Conservation (phyloP, 1,284 basidiomycete genomes). For the Rugosomyces carneus region DNA sequence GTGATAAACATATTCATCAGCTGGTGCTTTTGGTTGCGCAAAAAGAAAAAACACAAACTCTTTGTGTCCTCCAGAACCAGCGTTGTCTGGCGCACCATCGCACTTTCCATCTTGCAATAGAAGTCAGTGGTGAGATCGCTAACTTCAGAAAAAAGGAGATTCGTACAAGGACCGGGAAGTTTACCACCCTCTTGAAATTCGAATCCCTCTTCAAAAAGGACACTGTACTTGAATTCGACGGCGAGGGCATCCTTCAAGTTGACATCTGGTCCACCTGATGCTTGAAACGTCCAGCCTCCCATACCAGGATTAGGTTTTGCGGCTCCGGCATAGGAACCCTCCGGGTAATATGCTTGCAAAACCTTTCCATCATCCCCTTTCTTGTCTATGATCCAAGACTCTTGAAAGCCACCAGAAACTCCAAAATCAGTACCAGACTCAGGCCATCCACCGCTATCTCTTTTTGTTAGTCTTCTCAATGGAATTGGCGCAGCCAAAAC, state of each 20-base stretch:
- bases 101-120: constrained; percentile 9
- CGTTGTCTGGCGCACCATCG: constrained; percentile 2
- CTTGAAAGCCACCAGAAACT: constrained; percentile 6
- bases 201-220: constrained; percentile 21
- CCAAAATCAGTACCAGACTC: constrained; percentile 1
- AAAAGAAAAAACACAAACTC: constrained; percentile 12
- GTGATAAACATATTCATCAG: neutral
- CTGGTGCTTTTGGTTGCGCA: neutral
- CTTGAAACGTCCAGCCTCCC: constrained; percentile 44
- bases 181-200: constrained; percentile 19
- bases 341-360: neutral
- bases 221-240: constrained; percentile 36
- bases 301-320: constrained; percentile 19
- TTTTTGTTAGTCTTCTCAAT: neutral
- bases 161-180: constrained; percentile 20
- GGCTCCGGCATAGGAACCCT: constrained; percentile 8
- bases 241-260: constrained; percentile 30
- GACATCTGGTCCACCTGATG: constrained; percentile 24
- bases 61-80: constrained; percentile 39
- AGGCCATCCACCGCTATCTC: constrained; percentile 3
- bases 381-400: constrained; percentile 18
- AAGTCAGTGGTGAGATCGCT: neutral
- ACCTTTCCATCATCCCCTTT: constrained; percentile 3
- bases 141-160: neutral
- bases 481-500: constrained; percentile 13